Evolutionary conservation across 768 basidiomycete species (phyloP).

Genomic region (Termitomyces sp.): DNA sequence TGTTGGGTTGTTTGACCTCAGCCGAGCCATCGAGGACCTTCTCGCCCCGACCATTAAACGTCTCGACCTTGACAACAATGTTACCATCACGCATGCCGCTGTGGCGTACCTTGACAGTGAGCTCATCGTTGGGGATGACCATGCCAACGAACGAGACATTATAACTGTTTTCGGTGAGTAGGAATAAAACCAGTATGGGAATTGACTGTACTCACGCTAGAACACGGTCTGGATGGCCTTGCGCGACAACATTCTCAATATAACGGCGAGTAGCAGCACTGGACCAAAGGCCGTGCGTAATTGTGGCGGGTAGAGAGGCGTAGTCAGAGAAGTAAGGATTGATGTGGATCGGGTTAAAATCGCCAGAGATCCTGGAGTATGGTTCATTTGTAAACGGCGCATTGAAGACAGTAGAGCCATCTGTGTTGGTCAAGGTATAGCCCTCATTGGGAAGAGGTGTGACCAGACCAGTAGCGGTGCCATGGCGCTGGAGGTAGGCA

Average conservation of each 20-base stretch:
- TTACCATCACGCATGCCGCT: conserved; percentile 90
- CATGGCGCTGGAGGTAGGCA: conserved; percentile 91
- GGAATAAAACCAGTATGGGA: neutral
- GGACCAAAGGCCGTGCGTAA: conserved; percentile 97
- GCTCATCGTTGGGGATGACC: conserved; percentile 88
- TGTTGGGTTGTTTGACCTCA: conserved; percentile 88
- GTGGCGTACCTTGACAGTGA: conserved; percentile 85
- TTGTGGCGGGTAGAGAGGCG: conserved; percentile 90
- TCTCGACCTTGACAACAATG: conserved; percentile 87
- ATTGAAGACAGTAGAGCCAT: conserved; percentile 62
- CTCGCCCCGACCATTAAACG: conserved; percentile 79
- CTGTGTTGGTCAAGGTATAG: conserved; percentile 72
- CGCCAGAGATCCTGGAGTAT: conserved; percentile 93
- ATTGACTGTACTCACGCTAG: conserved; percentile 57
- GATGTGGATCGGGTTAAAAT: conserved; percentile 98
- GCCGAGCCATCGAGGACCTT: conserved; percentile 92
- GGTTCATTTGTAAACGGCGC: conserved; percentile 92
- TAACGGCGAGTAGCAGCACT: conserved; percentile 92
- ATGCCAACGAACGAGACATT: conserved; percentile 96
- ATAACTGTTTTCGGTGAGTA: conserved; percentile 49
- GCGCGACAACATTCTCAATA: conserved; percentile 90
- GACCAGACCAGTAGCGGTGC: conserved; percentile 70
- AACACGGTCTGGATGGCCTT: conserved; percentile 90
- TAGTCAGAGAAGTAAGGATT: conserved; percentile 98
- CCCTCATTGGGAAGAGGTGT: conserved; percentile 81